These are phyloP conservation scores for Agrocybe pediades DNA, from an alignment of 768 basidiomycete genomes.

Conservation along the genomic window DNA sequence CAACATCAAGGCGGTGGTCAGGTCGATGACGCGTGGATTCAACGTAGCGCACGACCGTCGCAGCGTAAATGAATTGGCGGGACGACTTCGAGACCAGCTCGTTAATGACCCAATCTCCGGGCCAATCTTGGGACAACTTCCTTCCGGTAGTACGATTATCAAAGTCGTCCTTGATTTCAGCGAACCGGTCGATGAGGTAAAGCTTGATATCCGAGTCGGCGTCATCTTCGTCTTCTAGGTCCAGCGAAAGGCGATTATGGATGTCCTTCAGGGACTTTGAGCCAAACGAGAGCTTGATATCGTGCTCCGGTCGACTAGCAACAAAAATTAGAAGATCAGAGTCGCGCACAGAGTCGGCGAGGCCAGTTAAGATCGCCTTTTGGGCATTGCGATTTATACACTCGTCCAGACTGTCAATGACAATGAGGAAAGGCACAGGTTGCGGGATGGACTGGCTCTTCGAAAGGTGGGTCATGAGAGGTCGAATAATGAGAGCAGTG, in stretches of 20 bases:
- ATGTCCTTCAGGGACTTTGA: not conserved
- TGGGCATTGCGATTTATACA: not conserved
- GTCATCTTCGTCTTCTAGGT: not conserved
- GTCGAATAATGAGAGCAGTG: not conserved
- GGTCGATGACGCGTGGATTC: no score
- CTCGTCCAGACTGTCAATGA: not conserved
- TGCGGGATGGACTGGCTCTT: not conserved
- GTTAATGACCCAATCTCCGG: no score
- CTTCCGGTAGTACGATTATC: no score
- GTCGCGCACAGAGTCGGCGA: not conserved
- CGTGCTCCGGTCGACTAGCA: not conserved
- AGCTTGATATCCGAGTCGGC: not conserved
- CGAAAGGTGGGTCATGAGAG: not conserved
- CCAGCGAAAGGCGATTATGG: not conserved
- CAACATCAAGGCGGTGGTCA: no score
- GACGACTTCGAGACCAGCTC: no score
- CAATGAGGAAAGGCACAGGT: not conserved
- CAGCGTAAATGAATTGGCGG: no score
- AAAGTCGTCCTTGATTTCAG: not conserved
- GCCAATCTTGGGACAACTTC: no score
- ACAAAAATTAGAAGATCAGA: not conserved
- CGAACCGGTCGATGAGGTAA: not conserved
- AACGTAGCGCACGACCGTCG: no score
- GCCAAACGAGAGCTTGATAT: not conserved
- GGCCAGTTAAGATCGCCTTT: not conserved